phyloP scores from a whole-genome alignment of 805 yeast species.

The Maudiozyma bulderi region DNA sequence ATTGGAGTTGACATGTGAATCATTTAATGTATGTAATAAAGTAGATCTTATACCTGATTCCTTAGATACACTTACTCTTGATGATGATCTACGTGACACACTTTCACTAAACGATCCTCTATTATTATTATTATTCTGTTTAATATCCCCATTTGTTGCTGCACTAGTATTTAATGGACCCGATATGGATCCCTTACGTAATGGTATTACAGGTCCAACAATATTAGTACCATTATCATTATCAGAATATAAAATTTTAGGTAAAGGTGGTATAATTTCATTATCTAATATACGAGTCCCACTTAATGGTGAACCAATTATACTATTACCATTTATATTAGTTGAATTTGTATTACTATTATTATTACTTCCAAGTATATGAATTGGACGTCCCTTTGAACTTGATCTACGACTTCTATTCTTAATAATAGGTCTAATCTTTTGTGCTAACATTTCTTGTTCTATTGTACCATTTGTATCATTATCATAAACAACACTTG shows the following conservation, averaged over 20 bases:
- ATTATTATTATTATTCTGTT: background rate
- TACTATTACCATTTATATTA: background rate
- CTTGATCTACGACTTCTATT: slow-evolving; percentile 12
- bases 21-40: slow-evolving; percentile 5
- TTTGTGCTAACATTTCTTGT: slow-evolving; percentile 10
- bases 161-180: background rate
- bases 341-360: slow-evolving; percentile 59
- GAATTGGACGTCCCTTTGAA: slow-evolving; percentile 6
- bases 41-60: slow-evolving; percentile 28
- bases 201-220: background rate
- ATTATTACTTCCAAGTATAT: background rate
- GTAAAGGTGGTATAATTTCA: slow-evolving; percentile 2
- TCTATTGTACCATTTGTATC: slow-evolving; percentile 14
- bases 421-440: slow-evolving; percentile 9
- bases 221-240: background rate
- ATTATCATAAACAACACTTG: slow-evolving; percentile 21
- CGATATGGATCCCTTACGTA: background rate
- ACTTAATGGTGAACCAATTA: background rate
- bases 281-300: background rate
- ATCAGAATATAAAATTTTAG: slow-evolving; percentile 3
- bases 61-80: slow-evolving; percentile 28
- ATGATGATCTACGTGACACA: slow-evolving; percentile 28
- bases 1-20: slow-evolving; percentile 5
- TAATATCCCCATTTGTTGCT: background rate
- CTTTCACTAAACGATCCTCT: slow-evolving; percentile 6